These are phyloP conservation scores for Begonia loranthoides DNA, from an alignment of 306 rosid species.

Conservation along the genomic window DNA sequence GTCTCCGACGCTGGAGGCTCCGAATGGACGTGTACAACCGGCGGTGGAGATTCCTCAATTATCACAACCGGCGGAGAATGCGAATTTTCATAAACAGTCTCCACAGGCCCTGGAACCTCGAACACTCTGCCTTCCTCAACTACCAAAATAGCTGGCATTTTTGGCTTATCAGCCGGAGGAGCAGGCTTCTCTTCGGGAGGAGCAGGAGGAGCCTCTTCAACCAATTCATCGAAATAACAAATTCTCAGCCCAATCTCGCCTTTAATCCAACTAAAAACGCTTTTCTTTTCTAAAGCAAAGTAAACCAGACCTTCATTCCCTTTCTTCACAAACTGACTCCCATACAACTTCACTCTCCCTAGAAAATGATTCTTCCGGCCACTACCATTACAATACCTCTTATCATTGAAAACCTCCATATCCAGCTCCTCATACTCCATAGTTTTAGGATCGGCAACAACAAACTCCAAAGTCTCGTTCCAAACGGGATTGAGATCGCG, in stretches of 20 bases:
- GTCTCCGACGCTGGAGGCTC: slow-evolving; percentile 27
- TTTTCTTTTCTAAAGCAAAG: slow-evolving; percentile 69
- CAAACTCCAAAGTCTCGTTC: slow-evolving; percentile 73
- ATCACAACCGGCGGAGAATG: slow-evolving; percentile 43
- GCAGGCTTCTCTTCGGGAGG: slow-evolving; percentile 20
- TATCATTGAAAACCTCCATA: slow-evolving; percentile 76
- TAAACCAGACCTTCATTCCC: slow-evolving; percentile 66
- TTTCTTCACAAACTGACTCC: slow-evolving; percentile 47
- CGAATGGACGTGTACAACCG: slow-evolving; percentile 28
- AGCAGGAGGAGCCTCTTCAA: slow-evolving; percentile 21
- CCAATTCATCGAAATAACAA: slow-evolving; percentile 52
- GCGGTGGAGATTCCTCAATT: slow-evolving; percentile 39
- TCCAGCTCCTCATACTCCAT: slow-evolving; percentile 89
- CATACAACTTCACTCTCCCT: slow-evolving; percentile 72
- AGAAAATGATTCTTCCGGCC: slow-evolving; percentile 76
- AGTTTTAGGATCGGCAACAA: slow-evolving; percentile 65
- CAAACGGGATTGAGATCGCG: slow-evolving; percentile 68
- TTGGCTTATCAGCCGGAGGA: slow-evolving; percentile 30
- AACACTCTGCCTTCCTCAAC: slow-evolving; percentile 40
- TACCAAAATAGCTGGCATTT: slow-evolving; percentile 11
- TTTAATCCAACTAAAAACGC: slow-evolving; percentile 74
- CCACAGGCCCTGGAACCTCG: slow-evolving; percentile 26
- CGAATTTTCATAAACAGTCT: slow-evolving; percentile 21
- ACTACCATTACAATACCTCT: slow-evolving; percentile 52
- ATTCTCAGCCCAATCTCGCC: slow-evolving; percentile 68